Base-by-base conservation (phyloP, 1,139 yeast genomes). In the Yamadazyma membranifaciens region DNA sequence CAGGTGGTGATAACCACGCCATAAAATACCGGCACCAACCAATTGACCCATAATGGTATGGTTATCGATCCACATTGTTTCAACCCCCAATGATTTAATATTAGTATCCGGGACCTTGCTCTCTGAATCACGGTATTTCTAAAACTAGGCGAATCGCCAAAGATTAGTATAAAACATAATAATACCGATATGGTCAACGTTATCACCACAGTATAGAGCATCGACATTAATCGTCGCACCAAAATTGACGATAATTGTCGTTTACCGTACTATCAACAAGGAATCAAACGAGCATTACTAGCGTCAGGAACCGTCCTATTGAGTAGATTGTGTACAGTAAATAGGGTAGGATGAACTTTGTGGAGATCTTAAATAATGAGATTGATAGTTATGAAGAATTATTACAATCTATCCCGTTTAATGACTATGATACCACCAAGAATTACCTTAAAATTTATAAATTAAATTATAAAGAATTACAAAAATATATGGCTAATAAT, bases 111-210 rank as follows among this genome's bases (percentile, higher is more conserved):
- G n/a, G 28, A 25, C 17, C 58, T 45, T 31, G 55, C 35, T 39
- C 44, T 50, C 31, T 64, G 63, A 24, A 73, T 41, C n/a, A 51
- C 45, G 1, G 75, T 60, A 37, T 63, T 49, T 44, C 76, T 59
- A 36, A 71, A 67, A 24, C 67, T 63, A 0, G 84, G 85, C 25
- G 75, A 65, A 47, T 78, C 77, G 0, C 84, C 84, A 52, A 80
- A 78, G 30, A 80, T 56, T 12, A 71, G 49, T 7, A 41, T 11
- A 20, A 41, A 37, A n/a, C 43, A 33, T 24, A 20, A 20, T 20
- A 20, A 6, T 20, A 20, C 7, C 7, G 24, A 20, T 6, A 20
- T 20, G 7, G 24, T 20, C 7, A 20, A 6, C 24, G 7, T 7
- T 20, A 20, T 20, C 24, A 20, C 5, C 5, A 7, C 24, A 20